Evolutionary conservation across 345 rosid genomes (phyloP).

Genomic region (Corchorus olitorius): DNA sequence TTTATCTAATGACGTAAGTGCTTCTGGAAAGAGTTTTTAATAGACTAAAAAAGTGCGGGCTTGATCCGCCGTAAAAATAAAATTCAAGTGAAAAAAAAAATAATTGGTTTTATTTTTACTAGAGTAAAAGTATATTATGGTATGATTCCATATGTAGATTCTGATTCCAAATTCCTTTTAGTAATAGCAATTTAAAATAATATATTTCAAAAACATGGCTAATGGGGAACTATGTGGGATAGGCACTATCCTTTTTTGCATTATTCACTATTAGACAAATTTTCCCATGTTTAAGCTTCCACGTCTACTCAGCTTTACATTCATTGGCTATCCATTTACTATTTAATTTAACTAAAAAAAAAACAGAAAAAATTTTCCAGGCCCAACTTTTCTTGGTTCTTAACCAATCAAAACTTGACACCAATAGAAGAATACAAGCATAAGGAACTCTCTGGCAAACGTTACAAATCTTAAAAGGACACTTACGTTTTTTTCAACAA

Average conservation of each 20-base stretch:
- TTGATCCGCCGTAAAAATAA: neutral
- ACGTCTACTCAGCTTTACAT: neutral
- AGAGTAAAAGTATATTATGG: neutral
- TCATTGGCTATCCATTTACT: neutral
- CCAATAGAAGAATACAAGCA: neutral
- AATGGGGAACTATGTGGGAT: neutral
- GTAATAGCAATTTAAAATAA: neutral
- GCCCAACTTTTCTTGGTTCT: neutral
- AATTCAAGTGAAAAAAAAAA: neutral
- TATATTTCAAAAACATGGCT: neutral
- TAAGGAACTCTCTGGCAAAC: neutral
- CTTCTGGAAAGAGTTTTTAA: too few relatives aligned
- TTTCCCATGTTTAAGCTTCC: neutral
- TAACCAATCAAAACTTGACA: neutral
- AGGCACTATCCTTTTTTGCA: neutral
- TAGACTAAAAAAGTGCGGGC: too few relatives aligned
- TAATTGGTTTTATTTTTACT: neutral
- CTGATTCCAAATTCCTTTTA: constrained; percentile 21
- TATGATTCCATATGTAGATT: constrained; percentile 20
- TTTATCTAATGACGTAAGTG: too few relatives aligned
- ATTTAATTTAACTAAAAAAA: too few relatives aligned
- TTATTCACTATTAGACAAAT: neutral
- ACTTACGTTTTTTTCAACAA: neutral
- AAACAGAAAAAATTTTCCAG: neutral
- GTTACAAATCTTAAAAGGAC: neutral